Evolutionary conservation across 306 rosid species (phyloP), one percentile per base, ranked within the genome.

Genomic region (Neltuma alba): DNA sequence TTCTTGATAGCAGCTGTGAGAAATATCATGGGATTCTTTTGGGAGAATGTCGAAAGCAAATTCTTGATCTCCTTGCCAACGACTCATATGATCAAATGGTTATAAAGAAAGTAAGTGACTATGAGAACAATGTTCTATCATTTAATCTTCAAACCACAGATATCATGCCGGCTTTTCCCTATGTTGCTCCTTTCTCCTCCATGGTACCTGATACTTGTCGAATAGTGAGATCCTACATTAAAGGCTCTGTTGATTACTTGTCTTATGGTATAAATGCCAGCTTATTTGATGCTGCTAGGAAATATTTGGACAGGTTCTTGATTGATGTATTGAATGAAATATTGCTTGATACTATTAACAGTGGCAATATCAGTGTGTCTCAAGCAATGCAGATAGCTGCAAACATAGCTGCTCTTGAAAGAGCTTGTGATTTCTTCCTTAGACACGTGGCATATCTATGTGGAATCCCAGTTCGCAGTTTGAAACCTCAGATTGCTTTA

Each of bases 321-420:
- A 90, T 89, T 62, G 96, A 93, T 54, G 90, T 87, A 27, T 68
- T 95, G 67, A 95, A 91, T 79, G 98, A 88, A 82, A 76, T 78
- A 41, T 83, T 95, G 60, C 94, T 93, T 9, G 76, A 88, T 38
- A 87, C 81, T 4, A 88, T 95, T 74, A 84, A 88, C 61, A 77
- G 90, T 38, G 84, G 89, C 42, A 88, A 20, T 81, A 90, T 89
- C 76, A 90, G 87, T 12, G 88, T 91, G 41, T 85, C 98, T 78
- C 98, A 89, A 72, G 99, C 98, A 70, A 95, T 95, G 99, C 99
- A 95, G 88, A 86, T 93, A 27, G 97, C 98, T 77, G 98, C 99
- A 44, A 95, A 95, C 87, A 85, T 90, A 82, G 34, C 99, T 41
- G 88, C 83, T 79, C 84, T 95, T 11, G 99, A 95, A 90, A 89